Evolutionary conservation across 2,329 filamentous ascomycete species (phyloP).

Genomic region (Exophiala sp.): DNA sequence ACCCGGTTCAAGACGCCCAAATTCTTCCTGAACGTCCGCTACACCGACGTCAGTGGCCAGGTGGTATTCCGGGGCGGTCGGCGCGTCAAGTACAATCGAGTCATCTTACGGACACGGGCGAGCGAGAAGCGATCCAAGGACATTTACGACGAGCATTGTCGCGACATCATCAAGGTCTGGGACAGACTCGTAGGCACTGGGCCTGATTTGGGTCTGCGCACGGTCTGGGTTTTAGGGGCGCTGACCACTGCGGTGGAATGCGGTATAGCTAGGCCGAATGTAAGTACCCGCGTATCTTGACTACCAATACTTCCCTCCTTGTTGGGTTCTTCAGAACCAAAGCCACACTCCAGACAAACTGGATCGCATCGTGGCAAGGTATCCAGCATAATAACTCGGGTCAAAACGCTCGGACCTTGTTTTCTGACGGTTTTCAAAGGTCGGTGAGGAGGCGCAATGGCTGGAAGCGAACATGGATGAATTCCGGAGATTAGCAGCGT

Average conservation of each 20-base stretch:
- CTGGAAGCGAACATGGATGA: slow-evolving; percentile 12
- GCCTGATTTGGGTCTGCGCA: slow-evolving; percentile 8
- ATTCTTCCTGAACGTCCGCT: slow-evolving; percentile 19
- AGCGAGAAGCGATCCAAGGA: slow-evolving; percentile 16
- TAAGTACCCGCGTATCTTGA: slow-evolving; percentile 5
- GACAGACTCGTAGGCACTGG: slow-evolving; percentile 9
- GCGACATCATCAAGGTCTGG: slow-evolving; percentile 14
- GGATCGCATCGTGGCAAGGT: too few species aligned
- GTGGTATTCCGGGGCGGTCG: slow-evolving; percentile 16
- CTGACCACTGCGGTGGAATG: slow-evolving; percentile 22
- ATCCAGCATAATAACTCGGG: too few species aligned
- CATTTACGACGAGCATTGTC: slow-evolving; percentile 18
- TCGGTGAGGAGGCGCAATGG: slow-evolving; percentile 19
- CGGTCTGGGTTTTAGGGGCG: slow-evolving; percentile 17
- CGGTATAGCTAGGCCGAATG: slow-evolving; percentile 18
- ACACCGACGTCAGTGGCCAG: slow-evolving; percentile 12
- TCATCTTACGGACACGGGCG: slow-evolving; percentile 14
- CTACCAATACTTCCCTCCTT: too few species aligned
- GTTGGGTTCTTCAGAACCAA: too few species aligned
- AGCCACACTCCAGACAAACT: too few species aligned
- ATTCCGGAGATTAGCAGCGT: slow-evolving; percentile 13
- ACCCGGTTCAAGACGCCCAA: slow-evolving; percentile 15
- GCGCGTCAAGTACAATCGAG: slow-evolving; percentile 13
- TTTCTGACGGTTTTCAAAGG: too few species aligned
- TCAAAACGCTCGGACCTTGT: too few species aligned